Evolutionary conservation across 306 rosid species (phyloP), one percentile per base, ranked within the genome.

Genomic region (Fragaria ananassa): DNA sequence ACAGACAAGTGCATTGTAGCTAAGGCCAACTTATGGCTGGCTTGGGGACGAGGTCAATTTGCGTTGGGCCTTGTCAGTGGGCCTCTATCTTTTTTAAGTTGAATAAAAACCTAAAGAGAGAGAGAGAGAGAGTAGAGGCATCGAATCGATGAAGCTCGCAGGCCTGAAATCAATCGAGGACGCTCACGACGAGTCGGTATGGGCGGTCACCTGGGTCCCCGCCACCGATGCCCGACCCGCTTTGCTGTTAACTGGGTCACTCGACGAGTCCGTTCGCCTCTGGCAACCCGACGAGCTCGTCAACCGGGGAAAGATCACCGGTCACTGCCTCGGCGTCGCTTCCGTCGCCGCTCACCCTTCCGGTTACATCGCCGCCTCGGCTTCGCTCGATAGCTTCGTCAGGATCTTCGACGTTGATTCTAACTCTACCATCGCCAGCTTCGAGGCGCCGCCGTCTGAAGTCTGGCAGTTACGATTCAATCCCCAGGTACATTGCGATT

Each of bases 381-480:
- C 98, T 50, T 96, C 99, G 19, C 93, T 96, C n/a, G 99, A 96
- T 65, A 96, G 98, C 81, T 92, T 92, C 37, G 88, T 96, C 15
- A 86, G 98, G 14, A 92, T 96, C 35, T 96, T 96, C 68, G 93
- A 96, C 41, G 98, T 96, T 14, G 98, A 91, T 76, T 80, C 99
- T 67, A 96, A 96, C 79, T 61, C 85, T 69, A 96, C 99, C 74
- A 75, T 96, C 70, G 96, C 98, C 42, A 92, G 93, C 18, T 93
- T 92, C 68, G 99, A 96, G 75, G 96, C 99, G 50, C 99, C 98
- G 2, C 99, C 99, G 2, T 96, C 99, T 53, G 98, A 92, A 84
- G 97, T 96, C 78, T 96, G 98, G 99, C 98, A 96, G 83, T 84
- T 96, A 89, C 90, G 91, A 50, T 92, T 96, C 83, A 91, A 92